phyloP scores from a whole-genome alignment of 352 stramenopile species.

The Bremia lactucae region DNA sequence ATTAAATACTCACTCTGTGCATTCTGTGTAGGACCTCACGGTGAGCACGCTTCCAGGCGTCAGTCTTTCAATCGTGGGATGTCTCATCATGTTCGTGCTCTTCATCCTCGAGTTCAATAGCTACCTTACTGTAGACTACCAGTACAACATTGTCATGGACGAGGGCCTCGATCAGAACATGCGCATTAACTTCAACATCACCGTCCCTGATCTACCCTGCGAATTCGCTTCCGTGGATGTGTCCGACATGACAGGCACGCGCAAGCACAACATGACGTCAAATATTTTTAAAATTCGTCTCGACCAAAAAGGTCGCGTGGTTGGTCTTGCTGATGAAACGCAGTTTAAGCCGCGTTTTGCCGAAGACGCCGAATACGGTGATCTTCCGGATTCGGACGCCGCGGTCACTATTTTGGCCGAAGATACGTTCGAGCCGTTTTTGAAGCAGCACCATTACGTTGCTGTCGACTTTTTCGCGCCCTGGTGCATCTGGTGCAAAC shows the following conservation, averaged over 20 bases:
- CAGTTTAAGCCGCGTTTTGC: slow-evolving; percentile 64
- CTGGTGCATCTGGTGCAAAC: slow-evolving; percentile 96
- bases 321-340: slow-evolving; percentile 85
- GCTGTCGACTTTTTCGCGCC: slow-evolving; percentile 95
- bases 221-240: slow-evolving; percentile 95
- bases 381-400: slow-evolving; percentile 67
- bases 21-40: slow-evolving; percentile 82
- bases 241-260: slow-evolving; percentile 94
- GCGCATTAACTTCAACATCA: slow-evolving; percentile 99
- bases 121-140: slow-evolving; percentile 79
- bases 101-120: slow-evolving; percentile 87
- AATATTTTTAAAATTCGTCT: slow-evolving; percentile 96
- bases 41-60: slow-evolving; percentile 79
- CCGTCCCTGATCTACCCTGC: slow-evolving; percentile 93
- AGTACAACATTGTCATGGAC: slow-evolving; percentile 87
- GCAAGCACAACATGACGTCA: slow-evolving; percentile 96
- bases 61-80: slow-evolving; percentile 71
- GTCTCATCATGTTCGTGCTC: slow-evolving; percentile 85
- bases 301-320: slow-evolving; percentile 73
- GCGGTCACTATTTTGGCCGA: slow-evolving; percentile 68
- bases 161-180: slow-evolving; percentile 75
- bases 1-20: no score
- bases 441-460: slow-evolving; percentile 91
- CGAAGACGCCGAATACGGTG: slow-evolving; percentile 53
- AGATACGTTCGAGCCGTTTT: slow-evolving; percentile 86